A percentile compares a stretch with the other conserved stretches of the same genome.
Conservation (phyloP, 352 stramenopile species). For the Thalassiosira exigua region DNA sequence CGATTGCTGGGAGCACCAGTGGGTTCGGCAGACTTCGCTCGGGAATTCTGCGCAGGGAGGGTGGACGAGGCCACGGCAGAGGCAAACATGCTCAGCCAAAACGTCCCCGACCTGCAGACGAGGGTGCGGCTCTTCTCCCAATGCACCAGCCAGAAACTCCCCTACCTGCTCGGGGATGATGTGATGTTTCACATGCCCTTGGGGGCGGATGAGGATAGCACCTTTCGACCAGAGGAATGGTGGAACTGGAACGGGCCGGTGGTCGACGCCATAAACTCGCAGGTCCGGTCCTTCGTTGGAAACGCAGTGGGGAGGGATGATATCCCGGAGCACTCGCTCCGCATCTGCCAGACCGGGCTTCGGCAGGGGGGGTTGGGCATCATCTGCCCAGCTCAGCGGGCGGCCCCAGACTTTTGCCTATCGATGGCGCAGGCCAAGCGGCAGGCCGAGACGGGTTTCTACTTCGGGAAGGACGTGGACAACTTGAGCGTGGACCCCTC, state of each 20-base stretch:
- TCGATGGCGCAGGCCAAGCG: conserved; percentile 12
- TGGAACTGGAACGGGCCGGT: conserved; percentile 11
- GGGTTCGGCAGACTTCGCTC: conserved; percentile 11
- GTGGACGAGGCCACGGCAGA: background rate
- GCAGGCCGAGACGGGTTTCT: conserved; percentile 9
- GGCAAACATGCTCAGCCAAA: background rate
- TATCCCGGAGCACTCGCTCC: background rate
- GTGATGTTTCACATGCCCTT: too few relatives aligned
- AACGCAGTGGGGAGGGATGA: background rate
- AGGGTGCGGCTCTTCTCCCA: conserved; percentile 33
- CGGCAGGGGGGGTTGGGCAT: background rate
- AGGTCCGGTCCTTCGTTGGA: background rate
- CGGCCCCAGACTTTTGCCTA: too few relatives aligned
- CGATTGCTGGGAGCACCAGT: conserved; percentile 18
- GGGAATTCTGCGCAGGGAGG: background rate
- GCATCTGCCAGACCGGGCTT: conserved; percentile 6
- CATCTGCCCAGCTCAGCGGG: too few relatives aligned
- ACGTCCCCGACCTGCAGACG: conserved; percentile 27
- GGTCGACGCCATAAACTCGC: conserved; percentile 9
- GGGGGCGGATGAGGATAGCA: too few relatives aligned
- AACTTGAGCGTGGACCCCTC: background rate
- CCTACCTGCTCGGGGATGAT: too few relatives aligned
- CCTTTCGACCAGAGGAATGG: background rate
- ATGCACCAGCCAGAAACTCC: conserved; percentile 28
- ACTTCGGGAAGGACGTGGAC: background rate